Evolutionary conservation across 768 basidiomycete genomes (phyloP).

Genomic region (Erythrobasidium yunnanense): DNA sequence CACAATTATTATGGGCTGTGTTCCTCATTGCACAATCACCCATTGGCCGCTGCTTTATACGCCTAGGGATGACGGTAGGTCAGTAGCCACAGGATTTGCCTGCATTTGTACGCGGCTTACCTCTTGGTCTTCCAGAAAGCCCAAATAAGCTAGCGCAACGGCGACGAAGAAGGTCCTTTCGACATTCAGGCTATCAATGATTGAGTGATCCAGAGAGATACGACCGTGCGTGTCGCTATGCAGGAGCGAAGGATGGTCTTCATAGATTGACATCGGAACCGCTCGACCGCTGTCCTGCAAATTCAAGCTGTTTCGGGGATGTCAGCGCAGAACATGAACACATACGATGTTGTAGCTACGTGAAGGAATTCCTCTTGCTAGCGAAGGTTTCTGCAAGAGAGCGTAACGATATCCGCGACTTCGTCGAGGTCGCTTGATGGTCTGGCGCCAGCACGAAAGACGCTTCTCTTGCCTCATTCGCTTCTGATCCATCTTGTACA

Average conservation of each 20-base stretch:
- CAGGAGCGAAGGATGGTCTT: constrained; percentile 22
- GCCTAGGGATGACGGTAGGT: too few species aligned
- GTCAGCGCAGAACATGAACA: background rate
- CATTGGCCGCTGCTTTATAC: too few species aligned
- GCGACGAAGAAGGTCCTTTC: constrained; percentile 10
- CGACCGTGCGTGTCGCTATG: constrained; percentile 3
- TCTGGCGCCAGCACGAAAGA: background rate
- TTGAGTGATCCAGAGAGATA: background rate
- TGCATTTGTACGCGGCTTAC: too few species aligned
- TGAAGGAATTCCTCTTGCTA: background rate
- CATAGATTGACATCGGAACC: background rate
- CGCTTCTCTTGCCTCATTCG: background rate
- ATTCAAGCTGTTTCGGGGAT: background rate
- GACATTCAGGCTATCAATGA: background rate
- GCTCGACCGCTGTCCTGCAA: background rate
- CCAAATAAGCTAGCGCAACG: constrained; percentile 20
- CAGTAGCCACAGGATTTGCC: too few species aligned
- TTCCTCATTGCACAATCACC: too few species aligned
- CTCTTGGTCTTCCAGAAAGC: constrained; percentile 23
- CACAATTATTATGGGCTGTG: too few species aligned
- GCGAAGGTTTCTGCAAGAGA: background rate
- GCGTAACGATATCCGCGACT: background rate
- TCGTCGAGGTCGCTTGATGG: background rate
- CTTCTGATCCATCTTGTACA: background rate
- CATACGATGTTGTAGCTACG: background rate